Conservation (phyloP, 257 asterid species). For the Solanum gracilifrons region DNA sequence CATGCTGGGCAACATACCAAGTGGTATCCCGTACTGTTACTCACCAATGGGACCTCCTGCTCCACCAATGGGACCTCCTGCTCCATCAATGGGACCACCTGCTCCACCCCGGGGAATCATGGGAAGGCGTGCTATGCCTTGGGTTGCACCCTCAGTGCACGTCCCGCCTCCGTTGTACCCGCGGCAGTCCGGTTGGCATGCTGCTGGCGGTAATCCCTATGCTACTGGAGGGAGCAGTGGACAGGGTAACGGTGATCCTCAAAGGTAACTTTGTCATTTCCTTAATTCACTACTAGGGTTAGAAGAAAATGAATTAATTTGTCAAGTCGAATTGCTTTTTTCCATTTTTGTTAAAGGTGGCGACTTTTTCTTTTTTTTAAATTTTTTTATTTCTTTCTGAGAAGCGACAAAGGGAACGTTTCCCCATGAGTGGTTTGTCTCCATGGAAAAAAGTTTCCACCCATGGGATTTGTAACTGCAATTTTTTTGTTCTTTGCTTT, state of each 20-base stretch:
- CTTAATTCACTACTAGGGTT: not conserved
- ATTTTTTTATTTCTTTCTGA: not conserved
- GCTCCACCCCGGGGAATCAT: constrained; percentile 33
- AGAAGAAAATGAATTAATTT: not conserved
- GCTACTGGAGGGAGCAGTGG: constrained; percentile 38
- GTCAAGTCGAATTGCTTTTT: not conserved
- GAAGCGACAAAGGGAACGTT: not conserved
- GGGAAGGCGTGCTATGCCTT: constrained; percentile 42
- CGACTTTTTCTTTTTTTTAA: not conserved
- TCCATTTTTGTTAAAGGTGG: not conserved
- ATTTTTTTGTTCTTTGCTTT: not conserved
- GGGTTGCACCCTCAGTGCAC: constrained; percentile 43
- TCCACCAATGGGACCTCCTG: not conserved
- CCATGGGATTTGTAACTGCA: not conserved
- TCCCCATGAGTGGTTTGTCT: not conserved
- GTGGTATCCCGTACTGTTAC: constrained; percentile 56
- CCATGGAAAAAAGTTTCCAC: not conserved
- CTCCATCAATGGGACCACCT: not conserved
- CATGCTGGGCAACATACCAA: constrained; percentile 17
- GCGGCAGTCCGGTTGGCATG: constrained; percentile 73
- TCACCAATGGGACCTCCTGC: constrained; percentile 21
- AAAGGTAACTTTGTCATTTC: constrained; percentile 27
- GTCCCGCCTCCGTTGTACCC: constrained; percentile 53
- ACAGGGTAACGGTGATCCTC: constrained; percentile 53
- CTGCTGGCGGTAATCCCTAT: constrained; percentile 40